Base-by-base conservation (phyloP, 2,329 filamentous ascomycete species). In the Colletotrichum sp. region DNA sequence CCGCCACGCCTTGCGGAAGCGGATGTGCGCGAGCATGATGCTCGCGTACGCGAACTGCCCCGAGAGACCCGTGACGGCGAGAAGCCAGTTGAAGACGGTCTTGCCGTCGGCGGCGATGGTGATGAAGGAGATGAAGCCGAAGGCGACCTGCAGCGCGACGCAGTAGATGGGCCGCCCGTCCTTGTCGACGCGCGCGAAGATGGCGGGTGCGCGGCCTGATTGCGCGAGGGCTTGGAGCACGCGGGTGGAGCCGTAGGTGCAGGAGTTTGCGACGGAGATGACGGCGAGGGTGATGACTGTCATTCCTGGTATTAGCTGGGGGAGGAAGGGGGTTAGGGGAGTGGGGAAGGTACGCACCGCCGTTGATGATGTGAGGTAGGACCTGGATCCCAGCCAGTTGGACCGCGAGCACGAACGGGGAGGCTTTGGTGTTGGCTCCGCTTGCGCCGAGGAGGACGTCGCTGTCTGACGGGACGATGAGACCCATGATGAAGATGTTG, bases 1-100 rank as follows among this genome's bases (percentile, higher is more conserved):
- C 55, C 86, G 87, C 95, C 95, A 97, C 16, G 92, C 94, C 31
- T 86, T 85, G 76, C 96, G 94, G 89, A 98, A 98, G 69, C 95
- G 94, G 80, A 98, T 97, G 83, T 98, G 96, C 24, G 62, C 62
- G 4, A 64, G 27, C 62, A 64, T 64, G 27, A 64, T 64, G 62
- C 62, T 64, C 36, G 43, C n/a, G 38, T 51, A 64, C 21, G 62
- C 62, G 27, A 64, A 64, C 12, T 64, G 38, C 24, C 91, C 91
- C 77, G 93, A 91, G 80, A 93, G 91, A 77, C 90, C 92, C 65
- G 89, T 89, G 33, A 93, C 83, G 83, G 93, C 92, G 82, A 93
- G 90, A 77, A 93, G 92, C 85, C 93, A 92, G 66, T 81, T 83
- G 79, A 93, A 73, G 15, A 73, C 59, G 34, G 27, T 29, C 59